Evolutionary conservation across 2,329 filamentous ascomycete species (phyloP), one percentile per base, ranked within the genome.

Genomic region (Fusarium humuli): DNA sequence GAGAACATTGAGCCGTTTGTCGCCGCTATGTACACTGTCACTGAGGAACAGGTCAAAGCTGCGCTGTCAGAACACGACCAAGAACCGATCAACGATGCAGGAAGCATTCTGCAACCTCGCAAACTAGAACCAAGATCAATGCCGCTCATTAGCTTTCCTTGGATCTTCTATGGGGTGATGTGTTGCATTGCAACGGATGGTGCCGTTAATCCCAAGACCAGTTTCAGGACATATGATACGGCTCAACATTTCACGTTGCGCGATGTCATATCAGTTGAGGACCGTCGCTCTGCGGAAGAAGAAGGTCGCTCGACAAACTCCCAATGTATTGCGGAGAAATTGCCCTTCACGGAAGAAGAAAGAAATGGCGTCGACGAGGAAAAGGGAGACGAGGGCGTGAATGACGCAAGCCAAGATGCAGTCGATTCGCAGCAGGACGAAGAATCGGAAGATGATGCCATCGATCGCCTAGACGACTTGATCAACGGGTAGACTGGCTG

Each of bases 111-210:
- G 49, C 69, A 71, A 42, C 54, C 72, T 40, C 65, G 65, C 3
- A 65, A 53, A 27, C 65, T 66, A 9, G 66, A 79, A 13, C 75
- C 83, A 4, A 83, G 83, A 11, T 81, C 82, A 4, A 91, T 94
- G 85, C 95, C 96, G 0, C 83, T 98, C 11, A 96, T 98, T 73
- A 96, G 91, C 63, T 98, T 98, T 73, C 95, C 96, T 0, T 99
- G 96, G 96, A 83, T 98, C 3, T 97, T 98, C 69, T 85, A 90
- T 14, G 85, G 86, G 46, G 87, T 94, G 29, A 69, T 82, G 71
- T 75, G 78, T 40, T 75, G 78, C 16, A 73, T 82, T 30, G 76
- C 5, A 68, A 67, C 18, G 65, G 56, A n/a, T 73, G 74, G 63
- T n/a, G 25, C 46, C 22, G 27, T 55, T 47, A 69, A 73, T 27